Percentiles rank a stretch among this genome's conserved stretches.
These are phyloP conservation scores for Erodium trifolium DNA, from an alignment of 441 rosid species.

Conservation along the genomic window DNA sequence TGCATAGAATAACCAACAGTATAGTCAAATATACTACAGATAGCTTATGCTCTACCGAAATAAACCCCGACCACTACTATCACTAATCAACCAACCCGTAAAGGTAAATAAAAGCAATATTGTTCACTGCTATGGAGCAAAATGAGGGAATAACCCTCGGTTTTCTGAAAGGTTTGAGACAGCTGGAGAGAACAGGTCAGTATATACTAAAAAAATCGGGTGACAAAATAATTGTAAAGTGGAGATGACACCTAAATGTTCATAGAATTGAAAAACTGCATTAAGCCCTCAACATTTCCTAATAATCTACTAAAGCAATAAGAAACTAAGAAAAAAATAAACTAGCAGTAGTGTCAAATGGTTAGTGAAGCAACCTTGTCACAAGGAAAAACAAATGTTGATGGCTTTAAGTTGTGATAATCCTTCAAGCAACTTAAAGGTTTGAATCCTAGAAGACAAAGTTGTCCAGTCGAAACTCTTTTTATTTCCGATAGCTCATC, in stretches of 20 bases:
- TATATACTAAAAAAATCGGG: not conserved
- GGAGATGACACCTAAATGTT: not conserved
- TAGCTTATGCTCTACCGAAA: not conserved
- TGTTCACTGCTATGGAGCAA: not conserved
- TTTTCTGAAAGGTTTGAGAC: not conserved
- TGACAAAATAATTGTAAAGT: not conserved
- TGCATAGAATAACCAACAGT: slow-evolving; percentile 31
- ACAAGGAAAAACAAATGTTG: slow-evolving; percentile 80
- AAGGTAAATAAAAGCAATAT: slow-evolving; percentile 1
- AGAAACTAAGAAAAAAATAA: not conserved
- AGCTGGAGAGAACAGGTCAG: slow-evolving; percentile 1
- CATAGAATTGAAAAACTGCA: slow-evolving; percentile 1
- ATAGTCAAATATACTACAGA: not conserved
- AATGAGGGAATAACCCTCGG: slow-evolving; percentile 1
- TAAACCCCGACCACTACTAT: not conserved
- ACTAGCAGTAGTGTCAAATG: not conserved
- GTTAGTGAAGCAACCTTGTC: slow-evolving; percentile 56
- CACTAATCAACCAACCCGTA: not conserved
- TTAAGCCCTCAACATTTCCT: not conserved
- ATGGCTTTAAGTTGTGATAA: slow-evolving; percentile 86
- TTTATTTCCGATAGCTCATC: slow-evolving; percentile 70
- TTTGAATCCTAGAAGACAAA: slow-evolving; percentile 87
- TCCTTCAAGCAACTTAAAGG: slow-evolving; percentile 83
- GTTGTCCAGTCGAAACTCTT: slow-evolving; percentile 56
- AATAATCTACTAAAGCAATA: not conserved